A percentile compares a stretch with the other conserved stretches of the same genome.
These are phyloP conservation scores for Saccharomyces hybrid DNA, from an alignment of 1,139 yeast species.

Conservation along the genomic window DNA sequence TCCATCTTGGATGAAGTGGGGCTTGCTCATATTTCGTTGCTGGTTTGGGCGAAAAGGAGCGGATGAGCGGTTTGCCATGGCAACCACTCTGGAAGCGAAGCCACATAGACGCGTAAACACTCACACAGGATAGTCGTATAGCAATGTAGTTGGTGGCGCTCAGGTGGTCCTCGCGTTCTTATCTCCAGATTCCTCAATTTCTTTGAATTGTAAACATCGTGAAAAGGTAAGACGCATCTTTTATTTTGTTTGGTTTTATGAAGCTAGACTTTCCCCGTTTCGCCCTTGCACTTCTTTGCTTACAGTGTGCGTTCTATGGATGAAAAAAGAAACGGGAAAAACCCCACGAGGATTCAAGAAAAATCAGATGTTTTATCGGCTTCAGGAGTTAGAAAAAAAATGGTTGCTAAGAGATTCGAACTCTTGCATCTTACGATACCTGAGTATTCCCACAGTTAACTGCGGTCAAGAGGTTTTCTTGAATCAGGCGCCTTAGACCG, in stretches of 20 bases:
- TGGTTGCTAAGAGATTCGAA: too few relatives aligned
- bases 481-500: too few relatives aligned
- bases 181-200: not conserved
- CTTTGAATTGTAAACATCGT: not conserved
- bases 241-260: not conserved
- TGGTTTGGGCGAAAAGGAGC: not conserved
- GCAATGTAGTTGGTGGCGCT: not conserved
- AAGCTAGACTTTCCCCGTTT: not conserved
- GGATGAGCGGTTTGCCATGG: slow-evolving; percentile 2
- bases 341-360: not conserved
- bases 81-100: not conserved
- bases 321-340: not conserved
- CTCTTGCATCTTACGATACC: too few relatives aligned
- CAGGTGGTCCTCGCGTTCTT: not conserved
- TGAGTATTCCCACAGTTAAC: too few relatives aligned
- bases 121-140: not conserved
- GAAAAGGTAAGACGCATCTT: not conserved
- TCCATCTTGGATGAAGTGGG: not conserved
- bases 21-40: not conserved
- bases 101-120: not conserved
- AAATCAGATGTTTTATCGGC: too few relatives aligned
- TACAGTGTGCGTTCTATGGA: not conserved
- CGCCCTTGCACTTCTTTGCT: not conserved
- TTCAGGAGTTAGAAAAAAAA: too few relatives aligned
- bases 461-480: too few relatives aligned